These are phyloP conservation scores for Alternaria viburni DNA, from an alignment of 2,329 filamentous ascomycete genomes.

Conservation along the genomic window DNA sequence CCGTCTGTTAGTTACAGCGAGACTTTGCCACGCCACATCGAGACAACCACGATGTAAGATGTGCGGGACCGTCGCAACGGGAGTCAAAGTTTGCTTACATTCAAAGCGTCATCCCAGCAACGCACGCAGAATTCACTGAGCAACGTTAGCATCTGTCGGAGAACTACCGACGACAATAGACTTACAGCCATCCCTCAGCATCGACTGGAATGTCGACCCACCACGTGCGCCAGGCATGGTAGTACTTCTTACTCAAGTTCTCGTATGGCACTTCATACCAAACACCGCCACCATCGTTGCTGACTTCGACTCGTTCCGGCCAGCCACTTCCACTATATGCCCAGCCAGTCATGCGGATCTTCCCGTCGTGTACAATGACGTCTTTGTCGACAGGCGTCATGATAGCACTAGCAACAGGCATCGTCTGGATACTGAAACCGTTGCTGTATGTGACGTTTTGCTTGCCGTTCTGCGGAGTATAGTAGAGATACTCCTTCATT, in stretches of 20 bases:
- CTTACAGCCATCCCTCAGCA: constrained; percentile 53
- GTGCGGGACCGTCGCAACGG: background rate
- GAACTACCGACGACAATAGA: background rate
- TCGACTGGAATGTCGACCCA: constrained; percentile 65
- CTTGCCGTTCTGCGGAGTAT: constrained; percentile 71
- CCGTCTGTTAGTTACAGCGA: background rate
- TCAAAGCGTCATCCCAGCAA: constrained; percentile 55
- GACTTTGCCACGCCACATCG: background rate
- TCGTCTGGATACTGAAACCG: constrained; percentile 73
- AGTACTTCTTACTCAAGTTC: constrained; percentile 67
- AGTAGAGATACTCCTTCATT: constrained; percentile 71
- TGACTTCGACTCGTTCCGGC: constrained; percentile 68
- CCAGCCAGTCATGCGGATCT: constrained; percentile 60
- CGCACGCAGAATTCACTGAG: constrained; percentile 50
- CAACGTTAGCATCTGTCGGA: background rate
- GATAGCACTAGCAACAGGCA: constrained; percentile 72
- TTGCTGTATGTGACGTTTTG: constrained; percentile 66
- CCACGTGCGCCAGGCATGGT: constrained; percentile 70
- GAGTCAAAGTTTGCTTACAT: constrained; percentile 32
- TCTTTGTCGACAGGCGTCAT: constrained; percentile 68
- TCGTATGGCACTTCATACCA: constrained; percentile 69
- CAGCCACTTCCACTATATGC: constrained; percentile 54
- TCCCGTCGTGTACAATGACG: constrained; percentile 66
- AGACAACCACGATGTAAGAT: background rate
- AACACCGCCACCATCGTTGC: constrained; percentile 65